These are phyloP conservation scores for Clitopilus passeckerianus DNA, from an alignment of 768 basidiomycete species.

Conservation along the genomic window DNA sequence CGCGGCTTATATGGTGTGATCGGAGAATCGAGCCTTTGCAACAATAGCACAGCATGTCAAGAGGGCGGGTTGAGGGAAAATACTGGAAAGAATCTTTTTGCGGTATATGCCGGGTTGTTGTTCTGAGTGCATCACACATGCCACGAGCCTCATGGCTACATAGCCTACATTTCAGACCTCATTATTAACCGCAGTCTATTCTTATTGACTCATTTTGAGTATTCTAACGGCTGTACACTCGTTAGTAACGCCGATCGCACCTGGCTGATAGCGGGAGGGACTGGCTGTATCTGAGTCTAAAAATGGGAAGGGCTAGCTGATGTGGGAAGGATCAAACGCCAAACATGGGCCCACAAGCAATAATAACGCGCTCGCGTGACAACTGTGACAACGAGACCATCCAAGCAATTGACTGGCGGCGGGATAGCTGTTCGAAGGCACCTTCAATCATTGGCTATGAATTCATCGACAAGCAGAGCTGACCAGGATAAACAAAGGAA, in stretches of 20 bases:
- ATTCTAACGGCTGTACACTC: conserved; percentile 8
- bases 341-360: background rate
- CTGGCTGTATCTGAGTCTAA: conserved; percentile 25
- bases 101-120: conserved; percentile 29
- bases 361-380: conserved; percentile 17
- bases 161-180: background rate
- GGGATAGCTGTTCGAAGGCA: no score
- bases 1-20: conserved; percentile 11
- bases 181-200: background rate
- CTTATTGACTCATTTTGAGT: conserved; percentile 2
- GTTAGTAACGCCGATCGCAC: background rate
- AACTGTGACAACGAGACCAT: no score
- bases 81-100: conserved; percentile 7
- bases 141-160: background rate
- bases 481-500: conserved; percentile 35
- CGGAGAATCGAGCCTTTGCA: conserved; percentile 5
- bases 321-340: background rate
- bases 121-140: conserved; percentile 11
- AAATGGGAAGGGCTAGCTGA: conserved; percentile 7
- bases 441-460: conserved; percentile 37
- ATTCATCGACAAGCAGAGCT: conserved; percentile 43
- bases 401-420: no score
- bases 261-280: background rate
- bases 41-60: conserved; percentile 11
- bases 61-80: conserved; percentile 7